Evolutionary conservation across 257 asterid species (phyloP).

Genomic region (Salvia rosmarinus): DNA sequence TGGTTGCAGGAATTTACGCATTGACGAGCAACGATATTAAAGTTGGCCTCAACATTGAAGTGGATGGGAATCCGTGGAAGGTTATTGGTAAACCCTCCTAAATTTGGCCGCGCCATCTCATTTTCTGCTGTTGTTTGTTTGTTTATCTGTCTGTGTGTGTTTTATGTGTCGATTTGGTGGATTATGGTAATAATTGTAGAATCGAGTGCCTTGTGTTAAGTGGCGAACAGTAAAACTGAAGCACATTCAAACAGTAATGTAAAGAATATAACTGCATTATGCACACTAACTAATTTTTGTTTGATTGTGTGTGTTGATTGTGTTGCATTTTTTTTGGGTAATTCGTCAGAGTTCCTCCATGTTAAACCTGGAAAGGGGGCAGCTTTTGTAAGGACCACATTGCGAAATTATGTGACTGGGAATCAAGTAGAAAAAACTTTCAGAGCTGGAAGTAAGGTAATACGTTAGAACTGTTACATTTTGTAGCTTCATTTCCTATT

Average conservation of each 20-base stretch:
- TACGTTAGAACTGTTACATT: constrained; percentile 19
- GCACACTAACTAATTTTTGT: too few relatives aligned
- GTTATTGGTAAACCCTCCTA: constrained; percentile 65
- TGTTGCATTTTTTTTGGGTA: constrained; percentile 28
- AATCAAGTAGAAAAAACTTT: constrained; percentile 83
- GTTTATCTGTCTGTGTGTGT: neutral
- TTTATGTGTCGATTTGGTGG: neutral
- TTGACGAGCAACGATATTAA: constrained; percentile 89
- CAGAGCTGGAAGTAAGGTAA: constrained; percentile 97
- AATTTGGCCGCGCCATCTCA: neutral
- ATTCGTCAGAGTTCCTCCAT: constrained; percentile 81
- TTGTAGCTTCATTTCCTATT: constrained; percentile 18
- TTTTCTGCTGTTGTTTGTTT: neutral
- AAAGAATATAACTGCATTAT: too few relatives aligned
- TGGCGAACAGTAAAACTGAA: too few relatives aligned
- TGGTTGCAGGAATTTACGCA: constrained; percentile 63
- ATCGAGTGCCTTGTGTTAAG: neutral
- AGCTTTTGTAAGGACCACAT: constrained; percentile 86
- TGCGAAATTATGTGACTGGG: constrained; percentile 80
- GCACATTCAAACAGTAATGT: neutral
- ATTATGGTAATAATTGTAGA: neutral
- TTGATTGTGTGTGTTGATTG: constrained; percentile 2
- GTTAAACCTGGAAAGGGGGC: constrained; percentile 99
- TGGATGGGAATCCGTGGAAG: constrained; percentile 89
- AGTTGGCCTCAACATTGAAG: constrained; percentile 90